Evolutionary conservation across 345 rosid species (phyloP), one percentile per base, ranked within the genome.

Genomic region (Salix udensis): DNA sequence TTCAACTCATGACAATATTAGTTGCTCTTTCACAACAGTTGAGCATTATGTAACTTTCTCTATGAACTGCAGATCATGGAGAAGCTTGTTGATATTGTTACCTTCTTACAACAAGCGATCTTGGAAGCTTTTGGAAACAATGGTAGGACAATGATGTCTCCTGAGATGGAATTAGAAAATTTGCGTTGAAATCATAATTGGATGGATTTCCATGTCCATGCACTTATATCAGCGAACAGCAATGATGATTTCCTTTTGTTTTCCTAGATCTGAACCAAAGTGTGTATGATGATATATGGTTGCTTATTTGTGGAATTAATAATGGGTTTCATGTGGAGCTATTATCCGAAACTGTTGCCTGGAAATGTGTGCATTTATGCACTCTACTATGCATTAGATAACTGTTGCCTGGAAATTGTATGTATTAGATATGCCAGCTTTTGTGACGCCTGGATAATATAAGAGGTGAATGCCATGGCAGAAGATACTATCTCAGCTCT

Each of bases 61-160:
- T 72, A 1, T 12, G 34, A 36, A 50, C 67, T 72, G 67, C 84
- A 96, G 99, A 86, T 91, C 72, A 82, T 84, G 83, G 94, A 82
- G 86, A 91, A 87, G 84, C 85, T 96, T 81, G 92, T 93, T 31
- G 91, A 88, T 68, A 84, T 91, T 34, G 87, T 88, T 80, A 75
- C 88, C 61, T 87, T 85, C 79, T 81, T 91, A 74, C 92, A 91
- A 80, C 91, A 86, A 76, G 81, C 86, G 19, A 89, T 96, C 50
- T 11, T 75, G 31, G 96, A 89, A 78, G 94, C 89, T 69, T 96
- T 90, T 84, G 96, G 96, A 78, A 84, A 72, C 83, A 84, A 82
- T 46, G 95, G 97, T 89, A 87, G 3, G 39, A 78, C 26, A n/a
- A 64, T 30, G 19, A 55, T 71, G 31, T 68, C 28, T 70, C 37